phyloP scores from a whole-genome alignment of 2,329 filamentous ascomycete species.

The Colletotrichum trifolii region DNA sequence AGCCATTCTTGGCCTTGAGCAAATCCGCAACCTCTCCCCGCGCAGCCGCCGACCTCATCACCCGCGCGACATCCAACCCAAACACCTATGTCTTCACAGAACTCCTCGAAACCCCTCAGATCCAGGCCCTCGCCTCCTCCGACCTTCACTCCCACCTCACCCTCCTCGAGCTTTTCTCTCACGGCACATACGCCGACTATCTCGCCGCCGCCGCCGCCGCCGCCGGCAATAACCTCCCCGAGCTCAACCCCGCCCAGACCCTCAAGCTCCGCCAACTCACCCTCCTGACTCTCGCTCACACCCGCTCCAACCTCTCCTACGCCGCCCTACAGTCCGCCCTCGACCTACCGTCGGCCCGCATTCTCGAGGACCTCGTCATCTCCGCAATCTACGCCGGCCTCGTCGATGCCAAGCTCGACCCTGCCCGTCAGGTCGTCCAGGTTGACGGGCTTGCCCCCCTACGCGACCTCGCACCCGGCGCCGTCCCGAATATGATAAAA shows the following conservation, averaged over 20 bases:
- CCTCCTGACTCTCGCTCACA: constrained; percentile 81
- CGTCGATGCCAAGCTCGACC: constrained; percentile 84
- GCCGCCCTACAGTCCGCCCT: constrained; percentile 73
- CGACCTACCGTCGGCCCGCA: constrained; percentile 71
- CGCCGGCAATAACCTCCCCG: constrained; percentile 64
- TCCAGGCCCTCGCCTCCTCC: constrained; percentile 74
- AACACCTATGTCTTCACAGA: constrained; percentile 95
- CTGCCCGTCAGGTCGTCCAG: constrained; percentile 77
- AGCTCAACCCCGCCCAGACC: constrained; percentile 77
- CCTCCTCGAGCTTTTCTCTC: constrained; percentile 89
- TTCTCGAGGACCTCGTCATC: constrained; percentile 88
- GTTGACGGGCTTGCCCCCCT: constrained; percentile 86
- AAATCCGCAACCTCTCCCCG: constrained; percentile 87
- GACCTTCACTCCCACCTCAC: constrained; percentile 74
- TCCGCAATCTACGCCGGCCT: constrained; percentile 88
- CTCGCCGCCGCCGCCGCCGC: constrained; percentile 41
- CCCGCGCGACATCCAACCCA: constrained; percentile 86
- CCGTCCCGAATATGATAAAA: constrained; percentile 74
- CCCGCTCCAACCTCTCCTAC: constrained; percentile 78
- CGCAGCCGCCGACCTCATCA: constrained; percentile 86
- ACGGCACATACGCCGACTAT: constrained; percentile 89
- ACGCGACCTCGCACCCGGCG: constrained; percentile 82
- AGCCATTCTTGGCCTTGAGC: constrained; percentile 91
- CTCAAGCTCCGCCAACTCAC: constrained; percentile 92
- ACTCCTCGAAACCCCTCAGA: constrained; percentile 83